These are phyloP conservation scores for Globisporangium splendens DNA, from an alignment of 352 stramenopile species.

Conservation along the genomic window DNA sequence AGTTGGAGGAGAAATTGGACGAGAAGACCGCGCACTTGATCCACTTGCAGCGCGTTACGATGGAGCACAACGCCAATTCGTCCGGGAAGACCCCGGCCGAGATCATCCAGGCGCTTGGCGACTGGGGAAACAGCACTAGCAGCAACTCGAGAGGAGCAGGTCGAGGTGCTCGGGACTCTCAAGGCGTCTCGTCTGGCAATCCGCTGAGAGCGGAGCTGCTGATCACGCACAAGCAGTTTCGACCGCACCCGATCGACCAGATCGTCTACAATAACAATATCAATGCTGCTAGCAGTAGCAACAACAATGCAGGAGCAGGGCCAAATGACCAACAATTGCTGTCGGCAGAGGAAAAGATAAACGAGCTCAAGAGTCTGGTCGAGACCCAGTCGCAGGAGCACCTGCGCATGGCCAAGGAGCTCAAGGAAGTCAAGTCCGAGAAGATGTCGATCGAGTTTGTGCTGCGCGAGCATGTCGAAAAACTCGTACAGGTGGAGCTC, in stretches of 20 bases:
- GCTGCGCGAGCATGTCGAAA: conserved; percentile 79
- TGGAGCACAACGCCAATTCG: conserved; percentile 83
- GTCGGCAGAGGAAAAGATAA: conserved; percentile 82
- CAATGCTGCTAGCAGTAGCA: conserved; percentile 3
- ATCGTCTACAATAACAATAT: conserved; percentile 41
- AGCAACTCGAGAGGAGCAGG: not conserved
- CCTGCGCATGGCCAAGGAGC: conserved; percentile 59
- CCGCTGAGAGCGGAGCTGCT: conserved; percentile 30
- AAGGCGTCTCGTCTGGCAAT: too few relatives aligned
- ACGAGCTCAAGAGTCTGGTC: conserved; percentile 68
- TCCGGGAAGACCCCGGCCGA: conserved; percentile 56
- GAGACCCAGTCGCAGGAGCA: conserved; percentile 56
- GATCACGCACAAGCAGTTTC: conserved; percentile 69
- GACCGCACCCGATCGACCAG: conserved; percentile 36
- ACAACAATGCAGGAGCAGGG: conserved; percentile 2
- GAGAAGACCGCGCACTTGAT: conserved; percentile 93
- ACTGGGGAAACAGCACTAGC: conserved; percentile 30
- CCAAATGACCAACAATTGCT: conserved; percentile 25
- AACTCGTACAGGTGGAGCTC: conserved; percentile 80
- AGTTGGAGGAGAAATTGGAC: conserved; percentile 92
- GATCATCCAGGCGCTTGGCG: conserved; percentile 59
- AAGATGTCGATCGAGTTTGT: conserved; percentile 88
- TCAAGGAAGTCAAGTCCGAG: conserved; percentile 86
- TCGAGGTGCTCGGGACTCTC: not conserved
- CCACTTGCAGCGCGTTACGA: conserved; percentile 89